Evolutionary conservation across 2,329 filamentous ascomycete genomes (phyloP).

Genomic region (Stagonosporopsis cucurbitacearum): DNA sequence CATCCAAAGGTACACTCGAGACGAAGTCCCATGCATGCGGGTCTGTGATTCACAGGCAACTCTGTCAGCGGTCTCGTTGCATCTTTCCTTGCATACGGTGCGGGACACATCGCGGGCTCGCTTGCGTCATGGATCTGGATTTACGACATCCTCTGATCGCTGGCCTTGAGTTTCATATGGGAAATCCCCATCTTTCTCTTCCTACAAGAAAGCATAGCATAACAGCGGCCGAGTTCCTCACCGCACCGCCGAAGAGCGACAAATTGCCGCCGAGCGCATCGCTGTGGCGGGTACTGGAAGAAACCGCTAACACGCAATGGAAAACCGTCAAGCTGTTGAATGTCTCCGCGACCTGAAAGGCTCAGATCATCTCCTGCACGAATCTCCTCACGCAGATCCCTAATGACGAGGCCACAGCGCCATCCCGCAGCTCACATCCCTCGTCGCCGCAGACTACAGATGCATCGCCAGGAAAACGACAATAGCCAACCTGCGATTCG

Average conservation of each 20-base stretch:
- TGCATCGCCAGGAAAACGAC: conserved; percentile 12
- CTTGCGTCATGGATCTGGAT: conserved; percentile 11
- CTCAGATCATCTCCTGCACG: conserved; percentile 13
- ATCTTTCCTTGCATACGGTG: conserved; percentile 10
- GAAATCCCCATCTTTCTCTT: conserved; percentile 8
- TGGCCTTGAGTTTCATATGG: conserved; percentile 7
- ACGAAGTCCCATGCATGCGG: conserved; percentile 11
- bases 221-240: conserved; percentile 7
- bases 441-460: conserved; percentile 12
- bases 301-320: conserved; percentile 24
- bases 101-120: conserved; percentile 6
- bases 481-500: conserved; percentile 7
- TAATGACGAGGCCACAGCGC: conserved; percentile 8
- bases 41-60: conserved; percentile 8
- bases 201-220: conserved; percentile 8
- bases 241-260: conserved; percentile 4
- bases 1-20: conserved; percentile 5
- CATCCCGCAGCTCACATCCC: conserved; percentile 6
- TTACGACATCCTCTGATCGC: conserved; percentile 8
- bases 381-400: conserved; percentile 7
- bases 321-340: conserved; percentile 12
- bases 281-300: conserved; percentile 28
- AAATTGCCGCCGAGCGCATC: conserved; percentile 36
- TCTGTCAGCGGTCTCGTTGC: conserved; percentile 11
- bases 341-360: conserved; percentile 9